These are phyloP conservation scores for Oldenlandia corymbosa DNA, from an alignment of 257 asterid species.

Conservation along the genomic window DNA sequence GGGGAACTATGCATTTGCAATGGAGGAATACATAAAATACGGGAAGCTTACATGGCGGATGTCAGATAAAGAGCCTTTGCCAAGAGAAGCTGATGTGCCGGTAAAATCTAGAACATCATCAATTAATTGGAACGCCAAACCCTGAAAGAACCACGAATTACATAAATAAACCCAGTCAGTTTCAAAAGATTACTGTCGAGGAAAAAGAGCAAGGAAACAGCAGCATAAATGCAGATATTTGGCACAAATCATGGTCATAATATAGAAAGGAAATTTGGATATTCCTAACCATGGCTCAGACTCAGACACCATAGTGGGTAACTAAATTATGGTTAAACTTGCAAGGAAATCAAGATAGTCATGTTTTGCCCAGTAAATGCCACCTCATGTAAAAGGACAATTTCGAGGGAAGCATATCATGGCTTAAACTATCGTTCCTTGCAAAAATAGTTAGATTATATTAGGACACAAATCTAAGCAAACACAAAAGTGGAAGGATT, in stretches of 20 bases:
- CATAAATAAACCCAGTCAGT: slow-evolving; percentile 6
- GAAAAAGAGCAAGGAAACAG: not conserved
- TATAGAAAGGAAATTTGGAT: not conserved
- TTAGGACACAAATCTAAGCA: not conserved
- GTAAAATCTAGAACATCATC: slow-evolving; percentile 95
- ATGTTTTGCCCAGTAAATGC: not conserved
- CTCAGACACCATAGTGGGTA: not conserved
- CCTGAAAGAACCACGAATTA: slow-evolving; percentile 43
- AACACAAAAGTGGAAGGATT: not conserved
- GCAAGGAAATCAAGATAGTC: not conserved
- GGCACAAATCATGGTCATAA: not conserved
- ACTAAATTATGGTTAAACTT: not conserved
- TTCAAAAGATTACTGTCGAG: not conserved
- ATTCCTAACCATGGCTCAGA: not conserved
- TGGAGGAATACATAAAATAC: not conserved
- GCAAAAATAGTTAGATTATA: not conserved
- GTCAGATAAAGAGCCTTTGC: slow-evolving; percentile 95
- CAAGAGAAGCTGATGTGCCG: slow-evolving; percentile 84
- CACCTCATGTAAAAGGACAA: not conserved
- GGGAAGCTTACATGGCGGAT: slow-evolving; percentile 71
- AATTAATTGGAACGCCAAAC: slow-evolving; percentile 87
- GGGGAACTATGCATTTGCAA: not conserved
- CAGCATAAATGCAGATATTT: not conserved
- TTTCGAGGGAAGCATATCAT: not conserved
- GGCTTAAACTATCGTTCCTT: not conserved